Evolutionary conservation across 2,329 filamentous ascomycete species (phyloP).

Genomic region (Alternaria incomplexa): DNA sequence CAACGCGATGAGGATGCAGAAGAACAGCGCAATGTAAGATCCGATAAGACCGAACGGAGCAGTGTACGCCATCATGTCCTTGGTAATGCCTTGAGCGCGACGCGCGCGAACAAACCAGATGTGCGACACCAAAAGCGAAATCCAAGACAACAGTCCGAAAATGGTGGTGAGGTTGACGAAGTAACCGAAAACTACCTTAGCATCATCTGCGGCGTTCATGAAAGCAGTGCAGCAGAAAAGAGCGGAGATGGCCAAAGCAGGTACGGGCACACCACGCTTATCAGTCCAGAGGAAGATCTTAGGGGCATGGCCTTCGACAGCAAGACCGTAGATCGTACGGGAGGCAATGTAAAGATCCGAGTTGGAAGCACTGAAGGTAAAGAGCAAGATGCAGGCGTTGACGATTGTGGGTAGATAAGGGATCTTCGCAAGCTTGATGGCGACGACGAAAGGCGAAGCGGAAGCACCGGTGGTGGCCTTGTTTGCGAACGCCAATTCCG

Average conservation of each 20-base stretch:
- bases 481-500: constrained; percentile 65
- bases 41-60: constrained; percentile 76
- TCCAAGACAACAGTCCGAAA: constrained; percentile 55
- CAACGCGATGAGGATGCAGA: constrained; percentile 75
- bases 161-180: constrained; percentile 56
- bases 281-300: constrained; percentile 74
- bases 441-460: constrained; percentile 77
- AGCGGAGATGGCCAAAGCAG: constrained; percentile 67
- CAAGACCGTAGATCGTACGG: constrained; percentile 74
- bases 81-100: constrained; percentile 53
- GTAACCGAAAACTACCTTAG: constrained; percentile 54
- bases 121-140: constrained; percentile 57
- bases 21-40: constrained; percentile 69
- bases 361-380: constrained; percentile 79
- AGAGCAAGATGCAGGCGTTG: constrained; percentile 76
- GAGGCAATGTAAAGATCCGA: constrained; percentile 78
- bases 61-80: constrained; percentile 59
- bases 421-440: constrained; percentile 70
- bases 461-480: constrained; percentile 55
- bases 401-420: constrained; percentile 68
- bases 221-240: constrained; percentile 71
- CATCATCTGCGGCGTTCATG: constrained; percentile 54
- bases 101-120: constrained; percentile 57
- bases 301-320: constrained; percentile 74
- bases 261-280: constrained; percentile 72